These are phyloP conservation scores for Emergomyces orientalis DNA, from an alignment of 2,329 filamentous ascomycete genomes.

Conservation along the genomic window DNA sequence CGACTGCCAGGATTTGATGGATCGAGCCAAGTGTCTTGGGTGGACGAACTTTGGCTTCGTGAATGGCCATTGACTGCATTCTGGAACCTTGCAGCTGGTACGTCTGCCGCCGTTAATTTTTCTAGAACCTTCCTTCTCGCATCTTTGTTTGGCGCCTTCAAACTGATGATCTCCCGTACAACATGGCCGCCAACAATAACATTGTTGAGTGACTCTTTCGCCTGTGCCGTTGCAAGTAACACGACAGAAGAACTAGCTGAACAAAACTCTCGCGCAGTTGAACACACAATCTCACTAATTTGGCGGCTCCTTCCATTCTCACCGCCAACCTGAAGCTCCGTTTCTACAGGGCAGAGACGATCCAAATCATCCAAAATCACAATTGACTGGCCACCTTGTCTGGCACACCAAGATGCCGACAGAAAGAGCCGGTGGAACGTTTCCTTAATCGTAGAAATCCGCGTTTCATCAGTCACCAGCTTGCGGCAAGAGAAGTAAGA, in stretches of 20 bases:
- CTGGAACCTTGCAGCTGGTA: constrained; percentile 30
- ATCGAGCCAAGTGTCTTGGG: constrained; percentile 66
- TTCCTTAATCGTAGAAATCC: constrained; percentile 84
- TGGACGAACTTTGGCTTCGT: constrained; percentile 20
- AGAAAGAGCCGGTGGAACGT: constrained; percentile 76
- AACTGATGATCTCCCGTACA: constrained; percentile 76
- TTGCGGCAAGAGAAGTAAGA: constrained; percentile 81
- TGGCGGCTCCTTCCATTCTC: constrained; percentile 90
- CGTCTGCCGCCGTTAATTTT: constrained; percentile 53
- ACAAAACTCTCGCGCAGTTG: constrained; percentile 76
- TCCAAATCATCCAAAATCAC: constrained; percentile 91
- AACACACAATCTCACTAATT: constrained; percentile 78
- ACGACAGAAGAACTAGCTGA: constrained; percentile 70
- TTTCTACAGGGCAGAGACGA: constrained; percentile 84
- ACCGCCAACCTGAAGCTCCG: constrained; percentile 84
- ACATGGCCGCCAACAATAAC: constrained; percentile 86
- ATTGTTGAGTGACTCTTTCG: constrained; percentile 86
- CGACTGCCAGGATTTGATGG: constrained; percentile 51
- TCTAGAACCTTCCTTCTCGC: constrained; percentile 75
- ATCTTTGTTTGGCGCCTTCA: constrained; percentile 91
- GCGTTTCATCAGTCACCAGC: constrained; percentile 80
- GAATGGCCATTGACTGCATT: constrained; percentile 26
- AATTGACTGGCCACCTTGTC: constrained; percentile 70
- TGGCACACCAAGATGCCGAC: constrained; percentile 80
- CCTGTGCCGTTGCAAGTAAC: constrained; percentile 79